Evolutionary conservation across 495 filamentous ascomycete species (phyloP).

Genomic region (Penicillium egyptiacum): DNA sequence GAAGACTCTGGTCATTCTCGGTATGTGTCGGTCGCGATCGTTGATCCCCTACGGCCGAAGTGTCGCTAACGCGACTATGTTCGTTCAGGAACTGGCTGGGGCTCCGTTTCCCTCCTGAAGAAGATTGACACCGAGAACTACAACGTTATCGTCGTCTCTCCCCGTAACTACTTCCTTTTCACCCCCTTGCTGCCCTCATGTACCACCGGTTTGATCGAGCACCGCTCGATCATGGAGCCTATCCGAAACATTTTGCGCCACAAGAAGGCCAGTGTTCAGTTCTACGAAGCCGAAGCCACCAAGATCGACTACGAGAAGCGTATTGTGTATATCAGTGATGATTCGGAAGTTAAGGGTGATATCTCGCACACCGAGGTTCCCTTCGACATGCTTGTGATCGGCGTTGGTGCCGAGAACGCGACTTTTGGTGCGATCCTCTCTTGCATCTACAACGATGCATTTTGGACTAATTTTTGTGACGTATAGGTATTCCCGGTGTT

Average conservation of each 20-base stretch:
- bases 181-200: conserved; percentile 95
- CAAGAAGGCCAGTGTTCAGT: conserved; percentile 88
- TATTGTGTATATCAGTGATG: conserved; percentile 82
- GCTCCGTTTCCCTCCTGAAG: conserved; percentile 93
- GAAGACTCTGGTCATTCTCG: conserved; percentile 96
- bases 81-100: conserved; percentile 85
- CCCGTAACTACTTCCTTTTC: conserved; percentile 99
- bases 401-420: conserved; percentile 96
- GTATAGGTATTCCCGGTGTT: conserved; percentile 83
- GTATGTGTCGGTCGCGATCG: conserved; percentile 51
- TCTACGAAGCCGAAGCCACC: conserved; percentile 96
- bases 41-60: not conserved
- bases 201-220: conserved; percentile 95
- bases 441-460: not conserved
- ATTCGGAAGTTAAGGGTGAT: conserved; percentile 88
- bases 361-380: conserved; percentile 81
- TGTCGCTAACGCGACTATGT: conserved; percentile 24
- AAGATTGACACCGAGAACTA: conserved; percentile 98
- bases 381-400: conserved; percentile 97
- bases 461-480: conserved; percentile 14
- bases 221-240: conserved; percentile 99
- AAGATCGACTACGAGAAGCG: conserved; percentile 94
- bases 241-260: conserved; percentile 90
- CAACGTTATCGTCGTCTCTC: conserved; percentile 93
- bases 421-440: conserved; percentile 71